Evolutionary conservation across 176 grass and related monocot species (phyloP).

Genomic region (Dendrocalamus sinicus): DNA sequence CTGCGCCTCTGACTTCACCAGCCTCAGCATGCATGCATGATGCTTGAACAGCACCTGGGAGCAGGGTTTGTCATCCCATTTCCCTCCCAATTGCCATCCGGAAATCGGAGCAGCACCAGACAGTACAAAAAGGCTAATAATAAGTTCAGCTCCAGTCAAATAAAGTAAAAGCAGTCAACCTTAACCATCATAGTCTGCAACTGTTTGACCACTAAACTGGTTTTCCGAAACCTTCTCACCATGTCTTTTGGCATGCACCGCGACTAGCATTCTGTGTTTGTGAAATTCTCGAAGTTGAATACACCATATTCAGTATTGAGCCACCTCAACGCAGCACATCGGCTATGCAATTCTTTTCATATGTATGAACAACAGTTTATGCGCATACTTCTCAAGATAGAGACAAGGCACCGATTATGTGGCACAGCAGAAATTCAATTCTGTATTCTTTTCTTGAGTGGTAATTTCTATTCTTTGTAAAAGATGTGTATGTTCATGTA

Average conservation of each 20-base stretch:
- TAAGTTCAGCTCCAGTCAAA: background rate
- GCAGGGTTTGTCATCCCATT: background rate
- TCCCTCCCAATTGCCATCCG: background rate
- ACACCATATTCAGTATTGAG: background rate
- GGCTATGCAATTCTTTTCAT: background rate
- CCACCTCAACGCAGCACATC: background rate
- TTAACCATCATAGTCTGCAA: background rate
- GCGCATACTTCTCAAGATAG: slow-evolving; percentile 13
- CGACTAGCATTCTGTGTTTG: background rate
- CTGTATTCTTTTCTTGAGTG: background rate
- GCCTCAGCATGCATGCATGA: too few species aligned
- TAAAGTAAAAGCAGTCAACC: background rate
- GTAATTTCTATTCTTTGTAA: background rate
- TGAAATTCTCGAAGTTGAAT: background rate
- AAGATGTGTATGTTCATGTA: slow-evolving; percentile 38
- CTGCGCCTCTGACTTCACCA: too few species aligned
- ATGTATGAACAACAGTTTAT: background rate
- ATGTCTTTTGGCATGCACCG: background rate
- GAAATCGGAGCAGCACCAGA: background rate
- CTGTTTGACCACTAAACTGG: background rate
- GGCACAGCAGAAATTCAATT: background rate
- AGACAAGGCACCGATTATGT: background rate
- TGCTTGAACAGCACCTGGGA: too few species aligned
- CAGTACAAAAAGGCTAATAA: background rate
- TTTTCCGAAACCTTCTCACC: background rate